Percentiles rank a stretch among this genome's conserved stretches.
Evolutionary conservation across 306 rosid genomes (phyloP).

Genomic region (Quercus berberidifolia): DNA sequence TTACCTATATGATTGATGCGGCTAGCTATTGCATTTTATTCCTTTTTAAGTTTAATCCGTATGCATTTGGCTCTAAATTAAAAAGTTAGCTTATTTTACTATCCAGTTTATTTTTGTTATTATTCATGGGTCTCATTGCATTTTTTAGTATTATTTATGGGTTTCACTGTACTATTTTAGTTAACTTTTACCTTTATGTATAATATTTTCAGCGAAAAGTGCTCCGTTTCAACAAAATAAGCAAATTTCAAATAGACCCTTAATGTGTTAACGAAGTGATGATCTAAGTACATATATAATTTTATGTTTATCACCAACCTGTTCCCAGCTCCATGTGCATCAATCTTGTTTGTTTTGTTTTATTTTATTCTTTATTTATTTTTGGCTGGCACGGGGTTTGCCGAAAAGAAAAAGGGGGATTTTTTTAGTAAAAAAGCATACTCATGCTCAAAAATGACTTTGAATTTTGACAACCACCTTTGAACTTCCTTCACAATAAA

Average conservation of each 20-base stretch:
- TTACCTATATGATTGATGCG: not conserved
- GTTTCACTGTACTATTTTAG: too few species aligned
- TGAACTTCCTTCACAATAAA: not conserved
- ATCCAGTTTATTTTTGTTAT: fast-evolving
- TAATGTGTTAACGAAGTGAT: too few species aligned
- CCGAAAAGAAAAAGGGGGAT: not conserved
- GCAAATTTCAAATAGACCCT: fast-evolving
- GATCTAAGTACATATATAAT: too few species aligned
- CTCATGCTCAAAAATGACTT: not conserved
- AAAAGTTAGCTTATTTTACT: fast-evolving
- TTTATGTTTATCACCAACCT: too few species aligned
- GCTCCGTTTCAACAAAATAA: too few species aligned
- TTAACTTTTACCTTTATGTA: too few species aligned
- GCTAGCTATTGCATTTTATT: not conserved
- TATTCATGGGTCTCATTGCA: fast-evolving
- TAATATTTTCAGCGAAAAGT: fast-evolving
- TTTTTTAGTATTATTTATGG: too few species aligned
- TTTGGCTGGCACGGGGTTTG: not conserved
- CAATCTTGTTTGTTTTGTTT: too few species aligned
- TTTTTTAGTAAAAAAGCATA: not conserved
- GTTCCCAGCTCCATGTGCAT: too few species aligned
- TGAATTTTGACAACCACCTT: not conserved
- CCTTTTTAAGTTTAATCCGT: not conserved
- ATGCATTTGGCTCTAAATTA: too few species aligned
- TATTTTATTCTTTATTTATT: too few species aligned